Evolutionary conservation across 495 filamentous ascomycete genomes (phyloP), one percentile per base, ranked within the genome.

Genomic region (Trichoderma asperelloides): DNA sequence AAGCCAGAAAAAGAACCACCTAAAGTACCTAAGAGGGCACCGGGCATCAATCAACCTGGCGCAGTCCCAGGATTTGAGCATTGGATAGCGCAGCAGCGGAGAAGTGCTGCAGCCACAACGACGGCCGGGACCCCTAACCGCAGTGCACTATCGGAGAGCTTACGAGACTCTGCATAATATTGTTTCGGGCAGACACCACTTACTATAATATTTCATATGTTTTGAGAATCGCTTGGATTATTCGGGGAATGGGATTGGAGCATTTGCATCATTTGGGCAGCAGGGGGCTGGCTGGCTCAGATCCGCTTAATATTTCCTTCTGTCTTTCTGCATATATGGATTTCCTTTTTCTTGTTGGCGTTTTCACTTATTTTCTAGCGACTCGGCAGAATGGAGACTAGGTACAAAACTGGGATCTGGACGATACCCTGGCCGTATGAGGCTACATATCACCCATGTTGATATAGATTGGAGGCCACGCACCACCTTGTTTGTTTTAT

Each of bases 31-130:
- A 68, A 43, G 30, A 39, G 49, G 15, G 67, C 76, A 0, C 79
- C 82, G 8, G 84, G 84, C 0, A 82, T 85, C 68, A 86, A 86
- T 67, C 84, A 86, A 70, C 76, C 78, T 0, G 84, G 84, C 3
- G 71, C 74, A 5, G 76, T 86, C 27, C 82, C 84, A 0, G 82
- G 84, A 2, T 84, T 85, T 60, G 75, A 79, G 40, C 78, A 78
- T 65, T 74, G 74, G 68, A 75, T 74, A 7, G 71, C 72, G 27
- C 77, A 77, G n/a, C 72, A 76, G 68, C 74, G 75, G 28, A 76
- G 74, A 27, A 78, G 71, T 23, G 69, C 73, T n/a, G 78, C 78
- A 12, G 75, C 75, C 30, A 79, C 79, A 66, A 80, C 81, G 16
- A 71, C 69, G 25, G 78, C 81, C 7, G 76, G 78, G 9, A 71